Conservation (phyloP, 768 basidiomycete genomes). For the Thelephora ganbajun region DNA sequence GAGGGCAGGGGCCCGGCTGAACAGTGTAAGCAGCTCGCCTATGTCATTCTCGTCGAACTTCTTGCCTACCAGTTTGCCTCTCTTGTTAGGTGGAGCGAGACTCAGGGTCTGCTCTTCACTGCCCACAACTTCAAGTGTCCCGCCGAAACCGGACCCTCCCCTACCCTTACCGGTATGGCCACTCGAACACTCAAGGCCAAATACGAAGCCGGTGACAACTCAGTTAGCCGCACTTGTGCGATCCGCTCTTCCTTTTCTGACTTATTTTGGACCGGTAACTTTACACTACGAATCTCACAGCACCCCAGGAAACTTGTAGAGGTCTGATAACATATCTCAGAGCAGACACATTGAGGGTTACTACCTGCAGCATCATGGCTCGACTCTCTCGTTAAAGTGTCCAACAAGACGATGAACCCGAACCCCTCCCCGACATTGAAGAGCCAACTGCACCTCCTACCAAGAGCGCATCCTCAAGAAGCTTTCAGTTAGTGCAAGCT, state of each 20-base stretch:
- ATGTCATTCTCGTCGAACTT: conserved; percentile 91
- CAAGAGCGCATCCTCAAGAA: too few relatives aligned
- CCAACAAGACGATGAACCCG: too few relatives aligned
- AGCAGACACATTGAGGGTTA: too few relatives aligned
- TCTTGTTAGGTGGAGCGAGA: conserved; percentile 99
- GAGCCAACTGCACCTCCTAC: too few relatives aligned
- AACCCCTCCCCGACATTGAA: too few relatives aligned
- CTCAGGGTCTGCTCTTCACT: conserved; percentile 87
- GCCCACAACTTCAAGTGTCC: conserved; percentile 82
- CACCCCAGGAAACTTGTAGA: too few relatives aligned
- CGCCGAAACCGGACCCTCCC: conserved; percentile 92
- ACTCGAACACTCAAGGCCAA: conserved; percentile 82
- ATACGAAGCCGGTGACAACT: conserved; percentile 84
- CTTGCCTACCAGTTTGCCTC: conserved; percentile 98
- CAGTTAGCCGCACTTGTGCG: conserved; percentile 58
- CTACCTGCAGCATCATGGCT: too few relatives aligned
- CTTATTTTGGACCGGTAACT: too few relatives aligned
- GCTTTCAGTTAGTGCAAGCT: too few relatives aligned
- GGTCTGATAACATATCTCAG: too few relatives aligned
- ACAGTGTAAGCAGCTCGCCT: conserved; percentile 88
- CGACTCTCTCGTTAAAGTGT: too few relatives aligned
- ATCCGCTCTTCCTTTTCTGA: conserved; percentile 27
- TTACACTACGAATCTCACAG: too few relatives aligned
- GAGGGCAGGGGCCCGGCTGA: conserved; percentile 73
- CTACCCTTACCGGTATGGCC: conserved; percentile 93